Evolutionary conservation across 805 yeast genomes (phyloP).

Genomic region (Naumovozyma dairenensis): DNA sequence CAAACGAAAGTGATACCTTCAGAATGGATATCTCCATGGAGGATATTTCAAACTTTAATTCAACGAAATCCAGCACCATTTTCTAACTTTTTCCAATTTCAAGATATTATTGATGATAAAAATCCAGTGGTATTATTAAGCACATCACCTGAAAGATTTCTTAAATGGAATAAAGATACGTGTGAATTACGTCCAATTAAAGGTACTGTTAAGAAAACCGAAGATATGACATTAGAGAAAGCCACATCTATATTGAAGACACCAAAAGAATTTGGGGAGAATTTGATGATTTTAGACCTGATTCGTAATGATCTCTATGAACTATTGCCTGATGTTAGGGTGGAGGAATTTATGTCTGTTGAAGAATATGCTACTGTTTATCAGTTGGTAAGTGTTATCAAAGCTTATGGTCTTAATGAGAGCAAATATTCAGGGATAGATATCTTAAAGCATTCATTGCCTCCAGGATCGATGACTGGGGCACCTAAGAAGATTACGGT

Average conservation of each 20-base stretch:
- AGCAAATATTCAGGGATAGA: constrained; percentile 58
- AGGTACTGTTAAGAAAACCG: constrained; percentile 77
- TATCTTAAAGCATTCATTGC: constrained; percentile 64
- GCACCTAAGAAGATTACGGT: constrained; percentile 95
- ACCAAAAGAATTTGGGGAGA: constrained; percentile 92
- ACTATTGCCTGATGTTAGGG: constrained; percentile 54
- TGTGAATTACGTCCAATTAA: constrained; percentile 91
- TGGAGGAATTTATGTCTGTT: constrained; percentile 74
- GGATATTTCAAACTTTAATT: constrained; percentile 63
- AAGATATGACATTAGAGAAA: constrained; percentile 40
- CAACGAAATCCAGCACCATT: constrained; percentile 85
- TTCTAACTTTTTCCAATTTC: constrained; percentile 66
- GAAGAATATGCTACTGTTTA: constrained; percentile 89
- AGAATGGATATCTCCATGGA: constrained; percentile 52
- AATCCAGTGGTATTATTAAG: constrained; percentile 49
- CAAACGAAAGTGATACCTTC: constrained; percentile 54
- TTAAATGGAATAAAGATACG: constrained; percentile 55
- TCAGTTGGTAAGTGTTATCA: constrained; percentile 84
- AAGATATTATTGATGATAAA: constrained; percentile 38
- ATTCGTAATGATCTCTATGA: constrained; percentile 84
- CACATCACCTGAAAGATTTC: constrained; percentile 89
- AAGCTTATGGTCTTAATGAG: constrained; percentile 36
- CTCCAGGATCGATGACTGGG: constrained; percentile 99
- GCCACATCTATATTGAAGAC: constrained; percentile 63
- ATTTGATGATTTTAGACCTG: constrained; percentile 91